Base-by-base conservation (phyloP, 78 protist species). In the Pigoraptor vietnamica region DNA sequence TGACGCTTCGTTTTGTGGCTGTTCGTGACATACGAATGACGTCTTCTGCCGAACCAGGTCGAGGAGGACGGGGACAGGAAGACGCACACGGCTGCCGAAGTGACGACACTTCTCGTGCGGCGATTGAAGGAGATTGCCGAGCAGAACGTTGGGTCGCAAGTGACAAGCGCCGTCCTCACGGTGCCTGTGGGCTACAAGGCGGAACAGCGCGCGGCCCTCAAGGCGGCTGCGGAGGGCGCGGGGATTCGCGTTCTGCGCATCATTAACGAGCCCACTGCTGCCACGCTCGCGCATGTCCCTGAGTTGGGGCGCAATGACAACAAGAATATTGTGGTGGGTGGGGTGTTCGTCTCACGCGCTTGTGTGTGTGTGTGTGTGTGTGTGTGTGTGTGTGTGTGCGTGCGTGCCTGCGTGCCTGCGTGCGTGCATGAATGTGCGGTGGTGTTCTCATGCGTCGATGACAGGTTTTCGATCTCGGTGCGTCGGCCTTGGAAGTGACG, bases 251-350 rank as follows among this genome's bases (percentile, higher is more conserved):
- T 98, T 19, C 89, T 94, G 24, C 96, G 99, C 48, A 96, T 98
- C 90, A 98, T 99, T 95, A 98, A 97, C 95, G 99, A 99, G 94
- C 99, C 99, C 55, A 97, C 99, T 0, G 99, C 99, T 19, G 99
- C 99, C 0, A 99, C 99, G 34, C 87, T 98, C 34, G 98, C 99
- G 24, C 97, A 98, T 92, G 99, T 98, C 21, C 95, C 96, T 24
- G 97, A 93, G 40, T 89, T 86, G 91, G 88, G 55, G 91, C 23
- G 84, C n/a, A 21, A 2, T 25, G 84, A 2, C 84, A 25, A 79
- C 35, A 79, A 25, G 84, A 79, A 14, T 25, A 2, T 79, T 21
- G 39, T 24, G 21, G 84, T 81, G 25, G 34, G 94, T 83, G 37
- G 56, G 87, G 2, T 81, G 2, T 23, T 81, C 21, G n/a, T n/a